Evolutionary conservation across 176 grass and related monocot species (phyloP), one percentile per base, ranked within the genome.

Genomic region (Melocanna baccifera): DNA sequence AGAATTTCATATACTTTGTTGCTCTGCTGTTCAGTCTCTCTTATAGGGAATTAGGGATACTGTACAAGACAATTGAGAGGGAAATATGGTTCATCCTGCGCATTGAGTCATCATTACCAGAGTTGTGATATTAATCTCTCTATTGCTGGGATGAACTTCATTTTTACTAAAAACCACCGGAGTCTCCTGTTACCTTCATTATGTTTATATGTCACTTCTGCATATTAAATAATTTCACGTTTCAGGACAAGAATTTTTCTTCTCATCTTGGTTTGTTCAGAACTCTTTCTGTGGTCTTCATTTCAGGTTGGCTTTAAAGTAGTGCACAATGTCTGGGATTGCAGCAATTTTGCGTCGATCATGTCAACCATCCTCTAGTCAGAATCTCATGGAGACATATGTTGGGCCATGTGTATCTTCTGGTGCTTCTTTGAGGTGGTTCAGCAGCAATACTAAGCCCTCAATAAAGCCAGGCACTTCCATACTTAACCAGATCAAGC

Each of bases 301-400:
- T 70, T 29, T 56, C 81, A 84, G 78, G 58, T 56, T 80, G 6
- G 29, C 32, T 75, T 59, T 89, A 6, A 69, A 76, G 72, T 25
- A 84, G 19, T 51, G 34, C 15, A 39, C 28, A 58, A 91, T 91
- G 89, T 75, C 80, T 46, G 80, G 75, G 51, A 62, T 87, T 9
- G 25, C 74, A 87, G 25, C 75, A 63, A 22, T 67, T 34, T 32
- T 86, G 32, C 69, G 80, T 9, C 80, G 75, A 10, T 79, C 80
- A 11, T 83, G 50, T 79, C 68, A 4, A 56, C 58, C 72, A 39
- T 36, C 73, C 14, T 30, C 42, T 83, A 53, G 62, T 83, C 72
- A 83, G 68, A 78, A 26, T 79, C 48, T 83, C 62, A 78, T 90
- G 88, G 84, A 79, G 73, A 48, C 62, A 43, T 87, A 65, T 67